These are phyloP conservation scores for Magnaporthiopsis incrustans DNA, from an alignment of 2,329 filamentous ascomycete genomes.

Conservation along the genomic window DNA sequence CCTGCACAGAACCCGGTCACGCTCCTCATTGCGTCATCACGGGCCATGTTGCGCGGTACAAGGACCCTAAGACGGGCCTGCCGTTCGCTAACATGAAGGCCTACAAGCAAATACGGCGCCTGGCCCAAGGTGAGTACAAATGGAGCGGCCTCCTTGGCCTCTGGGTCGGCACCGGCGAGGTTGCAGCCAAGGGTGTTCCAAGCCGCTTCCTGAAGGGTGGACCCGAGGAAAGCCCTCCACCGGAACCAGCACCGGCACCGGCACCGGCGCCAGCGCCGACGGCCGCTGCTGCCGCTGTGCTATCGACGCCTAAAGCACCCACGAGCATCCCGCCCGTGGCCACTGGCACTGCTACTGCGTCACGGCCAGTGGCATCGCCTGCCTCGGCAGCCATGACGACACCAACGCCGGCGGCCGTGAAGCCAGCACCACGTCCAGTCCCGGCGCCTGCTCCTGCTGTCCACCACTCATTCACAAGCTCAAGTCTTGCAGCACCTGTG, in stretches of 20 bases:
- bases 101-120: constrained; percentile 72
- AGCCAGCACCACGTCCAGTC: neutral
- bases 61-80: constrained; percentile 76
- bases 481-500: neutral
- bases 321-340: neutral
- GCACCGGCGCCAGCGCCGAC: neutral
- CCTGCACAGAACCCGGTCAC: constrained; percentile 38
- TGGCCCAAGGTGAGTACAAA: constrained; percentile 64
- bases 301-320: neutral
- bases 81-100: constrained; percentile 73
- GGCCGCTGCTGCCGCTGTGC: neutral
- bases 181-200: constrained; percentile 69
- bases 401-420: neutral
- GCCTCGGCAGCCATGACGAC: neutral
- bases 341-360: neutral
- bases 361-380: neutral
- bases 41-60: constrained; percentile 70
- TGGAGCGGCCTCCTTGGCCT: constrained; percentile 78
- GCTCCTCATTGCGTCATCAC: constrained; percentile 70
- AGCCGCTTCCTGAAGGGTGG: constrained; percentile 52
- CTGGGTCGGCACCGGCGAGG: constrained; percentile 62
- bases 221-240: constrained; percentile 14
- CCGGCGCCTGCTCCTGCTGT: neutral
- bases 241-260: neutral
- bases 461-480: neutral